A percentile compares a stretch with the other conserved stretches of the same genome.
Conservation (phyloP, 805 yeast species). For the Metschnikowia baotianmanensis region DNA sequence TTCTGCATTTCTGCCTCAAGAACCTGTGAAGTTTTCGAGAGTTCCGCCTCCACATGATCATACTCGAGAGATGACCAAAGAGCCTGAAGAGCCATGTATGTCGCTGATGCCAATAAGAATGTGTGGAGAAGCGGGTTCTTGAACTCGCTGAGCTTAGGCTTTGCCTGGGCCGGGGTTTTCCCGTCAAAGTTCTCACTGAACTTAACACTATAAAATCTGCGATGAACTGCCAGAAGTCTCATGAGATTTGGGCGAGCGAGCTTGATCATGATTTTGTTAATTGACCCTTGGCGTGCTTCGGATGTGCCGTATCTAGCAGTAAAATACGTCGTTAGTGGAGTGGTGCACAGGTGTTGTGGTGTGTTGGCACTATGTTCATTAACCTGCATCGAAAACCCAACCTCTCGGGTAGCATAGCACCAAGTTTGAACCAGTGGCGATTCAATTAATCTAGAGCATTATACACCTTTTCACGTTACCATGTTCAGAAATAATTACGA, state of each 20-base stretch:
- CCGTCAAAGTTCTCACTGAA: conserved; percentile 20
- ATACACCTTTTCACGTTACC: neutral
- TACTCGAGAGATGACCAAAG: conserved; percentile 33
- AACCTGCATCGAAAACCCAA: conserved; percentile 4
- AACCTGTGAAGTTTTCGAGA: conserved; percentile 15
- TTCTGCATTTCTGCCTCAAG: conserved; percentile 17
- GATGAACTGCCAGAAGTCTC: neutral
- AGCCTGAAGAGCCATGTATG: conserved; percentile 36
- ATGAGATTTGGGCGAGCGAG: too few relatives aligned
- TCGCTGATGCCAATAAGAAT: conserved; percentile 38
- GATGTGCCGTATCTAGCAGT: too few relatives aligned
- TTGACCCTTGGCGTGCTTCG: too few relatives aligned
- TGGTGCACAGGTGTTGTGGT: conserved; percentile 11
- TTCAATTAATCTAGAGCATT: neutral
- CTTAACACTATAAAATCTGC: conserved; percentile 12
- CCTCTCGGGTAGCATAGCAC: neutral
- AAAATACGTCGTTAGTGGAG: neutral
- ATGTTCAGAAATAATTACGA: conserved; percentile 97
- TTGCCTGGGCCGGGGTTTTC: conserved; percentile 13
- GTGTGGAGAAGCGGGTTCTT: conserved; percentile 37
- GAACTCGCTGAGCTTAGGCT: conserved; percentile 38
- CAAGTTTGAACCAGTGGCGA: conserved; percentile 5
- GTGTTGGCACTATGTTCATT: neutral
- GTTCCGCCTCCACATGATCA: conserved; percentile 18
- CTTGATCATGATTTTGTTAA: too few relatives aligned